phyloP scores from a whole-genome alignment of 306 rosid genomes.

The Cucurbita ficifolia region DNA sequence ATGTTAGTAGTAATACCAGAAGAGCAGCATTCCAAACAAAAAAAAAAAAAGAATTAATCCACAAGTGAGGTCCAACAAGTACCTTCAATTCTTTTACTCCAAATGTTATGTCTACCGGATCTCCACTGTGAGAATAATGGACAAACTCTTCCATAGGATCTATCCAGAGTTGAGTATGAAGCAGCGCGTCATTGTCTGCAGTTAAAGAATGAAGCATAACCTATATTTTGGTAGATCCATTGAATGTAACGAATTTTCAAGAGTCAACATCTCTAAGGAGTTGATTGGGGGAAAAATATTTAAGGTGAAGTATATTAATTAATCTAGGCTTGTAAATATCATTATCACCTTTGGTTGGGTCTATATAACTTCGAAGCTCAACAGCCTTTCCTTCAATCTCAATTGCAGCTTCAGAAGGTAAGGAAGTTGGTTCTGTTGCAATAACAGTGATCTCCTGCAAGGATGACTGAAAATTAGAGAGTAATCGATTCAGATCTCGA shows the following conservation, averaged over 20 bases:
- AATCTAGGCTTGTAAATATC: background rate
- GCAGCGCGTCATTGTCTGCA: conserved; percentile 62
- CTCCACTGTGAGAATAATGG: conserved; percentile 71
- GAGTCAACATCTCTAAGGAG: background rate
- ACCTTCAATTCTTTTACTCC: conserved; percentile 93
- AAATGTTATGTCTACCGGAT: conserved; percentile 82
- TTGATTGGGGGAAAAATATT: background rate
- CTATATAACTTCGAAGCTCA: conserved; percentile 80
- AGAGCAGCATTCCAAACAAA: background rate
- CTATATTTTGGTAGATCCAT: conserved; percentile 1
- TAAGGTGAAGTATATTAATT: background rate
- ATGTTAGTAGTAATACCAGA: background rate
- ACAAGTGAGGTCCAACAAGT: conserved; percentile 3
- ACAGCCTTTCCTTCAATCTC: conserved; percentile 93
- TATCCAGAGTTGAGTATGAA: conserved; percentile 92
- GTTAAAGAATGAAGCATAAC: conserved; percentile 14
- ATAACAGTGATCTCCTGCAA: conserved; percentile 88
- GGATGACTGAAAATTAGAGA: conserved; percentile 78
- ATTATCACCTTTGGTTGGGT: conserved; percentile 74
- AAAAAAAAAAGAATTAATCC: background rate
- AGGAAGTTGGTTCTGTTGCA: conserved; percentile 67
- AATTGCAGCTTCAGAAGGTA: conserved; percentile 54
- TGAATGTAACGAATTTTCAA: background rate
- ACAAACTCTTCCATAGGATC: conserved; percentile 88
- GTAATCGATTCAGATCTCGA: conserved; percentile 74